Conservation (phyloP, 2,329 filamentous ascomycete genomes). For the Hyphodiscus sp. region DNA sequence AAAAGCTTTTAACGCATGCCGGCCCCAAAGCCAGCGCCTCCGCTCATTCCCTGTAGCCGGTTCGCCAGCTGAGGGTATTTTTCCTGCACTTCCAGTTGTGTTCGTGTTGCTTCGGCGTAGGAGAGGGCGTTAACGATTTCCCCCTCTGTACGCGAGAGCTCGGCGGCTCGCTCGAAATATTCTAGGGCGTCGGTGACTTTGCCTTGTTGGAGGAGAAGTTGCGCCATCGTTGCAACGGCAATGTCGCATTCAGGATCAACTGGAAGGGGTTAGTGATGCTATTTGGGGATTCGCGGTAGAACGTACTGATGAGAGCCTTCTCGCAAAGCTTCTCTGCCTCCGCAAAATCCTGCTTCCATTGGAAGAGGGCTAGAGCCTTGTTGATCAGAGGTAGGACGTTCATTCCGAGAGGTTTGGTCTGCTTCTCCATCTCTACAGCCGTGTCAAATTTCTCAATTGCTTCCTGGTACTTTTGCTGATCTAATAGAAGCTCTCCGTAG, state of each 20-base stretch:
- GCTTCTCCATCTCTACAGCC: constrained; percentile 98
- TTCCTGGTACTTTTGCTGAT: constrained; percentile 92
- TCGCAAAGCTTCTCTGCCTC: constrained; percentile 96
- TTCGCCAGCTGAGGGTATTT: constrained; percentile 76
- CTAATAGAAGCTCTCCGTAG: constrained; percentile 92
- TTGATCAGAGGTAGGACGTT: constrained; percentile 97
- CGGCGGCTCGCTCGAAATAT: constrained; percentile 95
- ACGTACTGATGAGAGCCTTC: constrained; percentile 92
- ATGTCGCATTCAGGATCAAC: constrained; percentile 99
- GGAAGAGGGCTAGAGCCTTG: constrained; percentile 94
- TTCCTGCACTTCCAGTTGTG: constrained; percentile 86
- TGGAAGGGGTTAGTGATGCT: constrained; percentile 32
- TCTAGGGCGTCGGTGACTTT: constrained; percentile 92
- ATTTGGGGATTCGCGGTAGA: neutral
- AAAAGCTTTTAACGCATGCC: constrained; percentile 21
- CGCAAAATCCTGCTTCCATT: constrained; percentile 94
- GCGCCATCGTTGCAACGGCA: constrained; percentile 96
- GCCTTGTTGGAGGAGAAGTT: constrained; percentile 93
- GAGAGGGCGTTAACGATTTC: constrained; percentile 95
- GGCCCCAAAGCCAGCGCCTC: constrained; percentile 27
- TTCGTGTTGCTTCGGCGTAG: constrained; percentile 93
- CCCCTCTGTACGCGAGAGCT: constrained; percentile 87
- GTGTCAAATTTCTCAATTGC: constrained; percentile 97
- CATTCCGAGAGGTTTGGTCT: constrained; percentile 88
- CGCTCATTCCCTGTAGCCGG: constrained; percentile 59